phyloP scores from a whole-genome alignment of 768 basidiomycete species.

The Leucogyrophana mollusca region DNA sequence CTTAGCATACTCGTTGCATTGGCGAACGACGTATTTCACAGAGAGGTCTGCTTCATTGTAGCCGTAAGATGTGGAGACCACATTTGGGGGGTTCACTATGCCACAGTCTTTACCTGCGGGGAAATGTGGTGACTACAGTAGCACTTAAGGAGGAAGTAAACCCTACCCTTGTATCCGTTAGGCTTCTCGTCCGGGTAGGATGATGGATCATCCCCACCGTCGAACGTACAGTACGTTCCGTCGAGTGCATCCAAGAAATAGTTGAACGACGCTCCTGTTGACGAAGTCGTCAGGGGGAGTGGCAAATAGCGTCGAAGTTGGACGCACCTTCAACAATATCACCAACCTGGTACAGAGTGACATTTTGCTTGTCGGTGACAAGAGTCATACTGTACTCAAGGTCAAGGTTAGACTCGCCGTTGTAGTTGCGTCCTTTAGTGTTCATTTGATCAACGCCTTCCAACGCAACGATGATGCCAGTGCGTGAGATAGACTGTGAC shows the following conservation, averaged over 20 bases:
- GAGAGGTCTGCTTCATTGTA: constrained; percentile 37
- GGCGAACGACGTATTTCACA: constrained; percentile 34
- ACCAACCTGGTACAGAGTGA: constrained; percentile 41
- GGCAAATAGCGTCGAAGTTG: no score
- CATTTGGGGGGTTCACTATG: constrained; percentile 35
- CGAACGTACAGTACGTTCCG: constrained; percentile 40
- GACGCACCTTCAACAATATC: constrained; percentile 32
- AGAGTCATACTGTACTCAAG: constrained; percentile 66
- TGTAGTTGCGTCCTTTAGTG: constrained; percentile 34
- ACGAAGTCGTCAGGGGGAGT: no score
- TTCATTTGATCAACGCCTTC: constrained; percentile 42
- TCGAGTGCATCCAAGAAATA: constrained; percentile 47
- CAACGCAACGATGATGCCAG: constrained; percentile 25
- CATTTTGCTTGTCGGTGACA: constrained; percentile 29
- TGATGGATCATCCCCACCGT: constrained; percentile 44
- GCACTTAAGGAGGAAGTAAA: neutral
- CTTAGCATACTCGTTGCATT: constrained; percentile 49
- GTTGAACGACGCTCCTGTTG: constrained; percentile 43
- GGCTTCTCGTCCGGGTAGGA: constrained; percentile 40
- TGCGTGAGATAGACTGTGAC: neutral
- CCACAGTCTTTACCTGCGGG: constrained; percentile 35
- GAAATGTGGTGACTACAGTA: neutral
- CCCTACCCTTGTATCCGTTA: constrained; percentile 38
- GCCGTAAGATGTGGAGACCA: constrained; percentile 41
- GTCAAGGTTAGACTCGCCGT: constrained; percentile 72